Conservation (phyloP, 192 early-diverging fungal species). For the Coemansia sp. region DNA sequence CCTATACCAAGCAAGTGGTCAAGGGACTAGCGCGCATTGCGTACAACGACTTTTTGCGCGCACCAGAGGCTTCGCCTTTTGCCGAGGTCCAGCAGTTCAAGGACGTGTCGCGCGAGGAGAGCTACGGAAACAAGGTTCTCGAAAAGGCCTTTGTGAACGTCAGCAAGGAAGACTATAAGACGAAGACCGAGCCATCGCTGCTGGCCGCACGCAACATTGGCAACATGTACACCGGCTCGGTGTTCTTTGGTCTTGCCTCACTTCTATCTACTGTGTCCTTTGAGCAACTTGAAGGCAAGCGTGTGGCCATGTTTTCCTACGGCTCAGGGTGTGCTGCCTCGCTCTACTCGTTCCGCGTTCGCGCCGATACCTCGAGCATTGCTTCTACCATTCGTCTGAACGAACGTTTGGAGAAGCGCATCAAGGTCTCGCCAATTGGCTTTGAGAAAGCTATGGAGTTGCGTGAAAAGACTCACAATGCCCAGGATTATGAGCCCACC, state of each 20-base stretch:
- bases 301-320: conserved; percentile 88
- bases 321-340: conserved; percentile 94
- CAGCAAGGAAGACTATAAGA: conserved; percentile 68
- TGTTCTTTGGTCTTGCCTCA: conserved; percentile 73
- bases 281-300: conserved; percentile 73
- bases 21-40: conserved; percentile 88
- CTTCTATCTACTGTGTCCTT: conserved; percentile 70
- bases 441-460: conserved; percentile 81
- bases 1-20: conserved; percentile 95
- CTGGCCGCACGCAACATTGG: conserved; percentile 85
- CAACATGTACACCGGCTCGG: conserved; percentile 85
- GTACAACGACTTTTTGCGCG: conserved; percentile 87
- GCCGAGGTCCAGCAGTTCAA: conserved; percentile 56
- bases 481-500: conserved; percentile 73
- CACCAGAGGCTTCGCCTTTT: conserved; percentile 62
- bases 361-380: conserved; percentile 60
- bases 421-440: conserved; percentile 65
- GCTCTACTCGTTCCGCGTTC: conserved; percentile 87
- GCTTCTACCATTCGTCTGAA: conserved; percentile 60
- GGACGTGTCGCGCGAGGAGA: conserved; percentile 60
- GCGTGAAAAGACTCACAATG: conserved; percentile 82
- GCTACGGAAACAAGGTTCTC: conserved; percentile 80
- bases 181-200: conserved; percentile 75
- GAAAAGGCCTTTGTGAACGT: conserved; percentile 87
- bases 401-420: conserved; percentile 68